Conservation (phyloP, 495 filamentous ascomycete genomes). For the Talaromyces liani region DNA sequence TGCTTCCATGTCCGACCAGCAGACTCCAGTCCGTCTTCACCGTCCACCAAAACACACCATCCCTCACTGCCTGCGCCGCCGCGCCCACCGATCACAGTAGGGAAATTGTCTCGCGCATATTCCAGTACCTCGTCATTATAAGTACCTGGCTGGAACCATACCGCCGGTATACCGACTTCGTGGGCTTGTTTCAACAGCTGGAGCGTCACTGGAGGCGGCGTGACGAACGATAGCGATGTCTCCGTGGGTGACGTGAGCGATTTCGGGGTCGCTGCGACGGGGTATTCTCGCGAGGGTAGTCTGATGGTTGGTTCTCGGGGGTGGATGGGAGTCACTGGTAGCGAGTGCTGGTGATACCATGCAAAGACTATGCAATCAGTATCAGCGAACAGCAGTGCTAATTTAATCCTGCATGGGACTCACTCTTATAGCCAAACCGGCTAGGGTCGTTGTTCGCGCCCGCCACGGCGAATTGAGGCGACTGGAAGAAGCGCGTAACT, state of each 20-base stretch:
- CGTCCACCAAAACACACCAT: conserved; percentile 90
- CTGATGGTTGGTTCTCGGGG: conserved; percentile 56
- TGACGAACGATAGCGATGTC: conserved; percentile 79
- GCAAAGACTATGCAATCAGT: conserved; percentile 56
- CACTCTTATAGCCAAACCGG: conserved; percentile 91
- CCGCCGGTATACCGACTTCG: conserved; percentile 65
- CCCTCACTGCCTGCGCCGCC: conserved; percentile 65
- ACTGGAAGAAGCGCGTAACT: conserved; percentile 75
- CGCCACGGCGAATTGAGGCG: conserved; percentile 79
- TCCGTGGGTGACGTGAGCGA: conserved; percentile 55
- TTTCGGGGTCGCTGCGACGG: conserved; percentile 57
- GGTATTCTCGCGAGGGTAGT: conserved; percentile 44
- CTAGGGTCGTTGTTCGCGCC: conserved; percentile 75
- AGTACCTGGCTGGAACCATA: conserved; percentile 90
- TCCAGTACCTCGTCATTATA: conserved; percentile 67
- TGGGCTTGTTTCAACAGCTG: conserved; percentile 71
- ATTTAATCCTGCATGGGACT: conserved; percentile 12
- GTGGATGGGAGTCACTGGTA: conserved; percentile 79
- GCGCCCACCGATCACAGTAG: conserved; percentile 62
- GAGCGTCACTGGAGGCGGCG: conserved; percentile 67
- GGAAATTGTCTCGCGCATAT: conserved; percentile 58
- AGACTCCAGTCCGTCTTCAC: conserved; percentile 58
- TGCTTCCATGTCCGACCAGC: conserved; percentile 48
- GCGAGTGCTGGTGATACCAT: conserved; percentile 75
- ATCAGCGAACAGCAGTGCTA: background rate